phyloP scores from a whole-genome alignment of 768 basidiomycete genomes.

The Nidula microcarpa region DNA sequence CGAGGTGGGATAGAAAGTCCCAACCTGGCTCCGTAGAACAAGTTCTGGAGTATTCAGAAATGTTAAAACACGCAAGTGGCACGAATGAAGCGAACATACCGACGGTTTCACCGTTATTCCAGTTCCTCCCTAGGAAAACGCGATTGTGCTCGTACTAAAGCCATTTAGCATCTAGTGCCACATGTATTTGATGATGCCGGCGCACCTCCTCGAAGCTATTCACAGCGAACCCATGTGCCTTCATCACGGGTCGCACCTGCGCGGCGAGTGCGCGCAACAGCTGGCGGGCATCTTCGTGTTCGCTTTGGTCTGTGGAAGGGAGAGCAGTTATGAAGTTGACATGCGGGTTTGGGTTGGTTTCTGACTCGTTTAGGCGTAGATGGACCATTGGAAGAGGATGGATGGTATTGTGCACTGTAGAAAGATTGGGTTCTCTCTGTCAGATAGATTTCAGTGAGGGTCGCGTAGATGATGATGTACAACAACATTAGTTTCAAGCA shows the following conservation, averaged over 20 bases:
- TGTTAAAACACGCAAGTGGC: not conserved
- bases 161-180: not conserved
- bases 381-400: conserved; percentile 56
- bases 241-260: conserved; percentile 83
- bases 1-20: conserved; percentile 57
- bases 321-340: conserved; percentile 75
- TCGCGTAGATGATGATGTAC: too few relatives aligned
- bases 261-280: conserved; percentile 77
- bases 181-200: not conserved
- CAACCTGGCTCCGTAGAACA: conserved; percentile 61
- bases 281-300: conserved; percentile 64
- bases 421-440: too few relatives aligned
- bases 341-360: conserved; percentile 70
- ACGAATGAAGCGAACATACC: conserved; percentile 35
- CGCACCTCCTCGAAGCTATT: conserved; percentile 82
- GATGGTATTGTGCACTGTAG: too few relatives aligned
- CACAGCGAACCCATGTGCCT: conserved; percentile 66
- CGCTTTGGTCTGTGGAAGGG: conserved; percentile 30
- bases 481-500: too few relatives aligned
- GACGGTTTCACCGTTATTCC: conserved; percentile 80
- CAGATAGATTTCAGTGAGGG: too few relatives aligned
- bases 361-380: conserved; percentile 62
- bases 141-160: conserved; percentile 71
- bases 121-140: conserved; percentile 82
- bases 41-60: conserved; percentile 48